Evolutionary conservation across 441 rosid species (phyloP), one percentile per base, ranked within the genome.

Genomic region (Jatropha multifida): DNA sequence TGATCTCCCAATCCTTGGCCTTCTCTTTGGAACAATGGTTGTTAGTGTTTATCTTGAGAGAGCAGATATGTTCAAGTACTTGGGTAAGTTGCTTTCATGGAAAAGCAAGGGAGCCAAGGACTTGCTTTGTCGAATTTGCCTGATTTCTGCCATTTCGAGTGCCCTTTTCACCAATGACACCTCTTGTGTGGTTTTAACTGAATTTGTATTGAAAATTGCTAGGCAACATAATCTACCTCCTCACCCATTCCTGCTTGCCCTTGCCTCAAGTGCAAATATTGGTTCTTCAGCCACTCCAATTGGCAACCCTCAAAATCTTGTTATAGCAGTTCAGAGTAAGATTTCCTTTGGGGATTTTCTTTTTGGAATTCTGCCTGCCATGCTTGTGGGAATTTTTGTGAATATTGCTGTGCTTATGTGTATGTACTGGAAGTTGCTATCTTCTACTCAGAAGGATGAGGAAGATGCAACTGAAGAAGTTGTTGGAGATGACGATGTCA

Each of bases 121-220:
- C 76, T 82, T 94, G 77, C 74, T 94, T 0, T 86, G 85, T 60
- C 67, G 98, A 41, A 82, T 94, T 68, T 88, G 96, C 78, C 41
- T 92, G 62, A 76, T 92, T 60, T 92, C 97, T 10, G 97, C 97
- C 0, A 78, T 90, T 65, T 90, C 97, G 13, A 92, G 99, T 54
- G 93, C 97, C 23, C 81, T 93, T 48, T 92, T 93, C 86, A 94
- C 97, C 18, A 94, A 94, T n/a, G 97, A 94, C 32, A 94, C 97
- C 0, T 77, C 88, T 20, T 94, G 97, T 74, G 90, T 92, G 7
- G 86, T 92, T 9, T 74, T 92, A 77, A 94, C 94, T 3, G 96
- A 94, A 65, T 92, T 91, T 73, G 91, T 92, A 0, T 41, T 94
- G 76, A 89, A 90, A 85, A 76, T 92, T 63, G 90, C 95, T 44